These are phyloP conservation scores for Calonectria honghensis DNA, from an alignment of 2,329 filamentous ascomycete species.

Conservation along the genomic window DNA sequence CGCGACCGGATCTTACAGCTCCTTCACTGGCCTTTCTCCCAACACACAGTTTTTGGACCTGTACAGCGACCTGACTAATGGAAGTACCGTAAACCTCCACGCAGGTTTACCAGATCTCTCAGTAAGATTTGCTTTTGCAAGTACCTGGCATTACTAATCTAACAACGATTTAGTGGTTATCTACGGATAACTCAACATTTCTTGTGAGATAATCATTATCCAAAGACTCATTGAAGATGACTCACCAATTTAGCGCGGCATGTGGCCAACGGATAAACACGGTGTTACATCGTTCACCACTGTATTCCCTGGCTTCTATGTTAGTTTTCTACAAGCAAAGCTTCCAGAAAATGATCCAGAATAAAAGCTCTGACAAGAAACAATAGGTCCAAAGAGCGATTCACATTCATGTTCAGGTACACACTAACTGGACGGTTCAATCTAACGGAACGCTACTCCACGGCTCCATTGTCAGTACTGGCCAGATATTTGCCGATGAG, in stretches of 20 bases:
- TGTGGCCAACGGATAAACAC: conserved; percentile 39
- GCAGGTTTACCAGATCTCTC: conserved; percentile 7
- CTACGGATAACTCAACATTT: conserved; percentile 35
- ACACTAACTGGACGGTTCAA: conserved; percentile 23
- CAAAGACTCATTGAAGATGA: background rate
- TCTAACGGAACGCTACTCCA: conserved; percentile 23
- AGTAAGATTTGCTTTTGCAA: background rate
- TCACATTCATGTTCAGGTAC: conserved; percentile 25
- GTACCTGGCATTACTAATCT: background rate
- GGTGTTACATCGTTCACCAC: conserved; percentile 35
- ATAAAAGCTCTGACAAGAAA: background rate
- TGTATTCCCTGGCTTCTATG: conserved; percentile 33
- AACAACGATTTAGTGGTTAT: conserved; percentile 12
- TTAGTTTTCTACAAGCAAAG: background rate
- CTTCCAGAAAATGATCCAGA: background rate
- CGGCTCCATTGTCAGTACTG: conserved; percentile 17
- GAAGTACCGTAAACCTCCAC: conserved; percentile 6
- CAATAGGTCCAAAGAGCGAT: conserved; percentile 19
- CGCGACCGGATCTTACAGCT: conserved; percentile 33
- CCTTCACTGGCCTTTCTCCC: conserved; percentile 31
- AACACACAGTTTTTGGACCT: conserved; percentile 32
- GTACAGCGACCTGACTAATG: background rate
- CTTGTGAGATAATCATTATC: background rate
- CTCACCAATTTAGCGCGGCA: conserved; percentile 17
- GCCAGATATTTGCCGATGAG: conserved; percentile 18